Conservation (phyloP, 2,329 filamentous ascomycete genomes). For the Corynespora cassiicola region DNA sequence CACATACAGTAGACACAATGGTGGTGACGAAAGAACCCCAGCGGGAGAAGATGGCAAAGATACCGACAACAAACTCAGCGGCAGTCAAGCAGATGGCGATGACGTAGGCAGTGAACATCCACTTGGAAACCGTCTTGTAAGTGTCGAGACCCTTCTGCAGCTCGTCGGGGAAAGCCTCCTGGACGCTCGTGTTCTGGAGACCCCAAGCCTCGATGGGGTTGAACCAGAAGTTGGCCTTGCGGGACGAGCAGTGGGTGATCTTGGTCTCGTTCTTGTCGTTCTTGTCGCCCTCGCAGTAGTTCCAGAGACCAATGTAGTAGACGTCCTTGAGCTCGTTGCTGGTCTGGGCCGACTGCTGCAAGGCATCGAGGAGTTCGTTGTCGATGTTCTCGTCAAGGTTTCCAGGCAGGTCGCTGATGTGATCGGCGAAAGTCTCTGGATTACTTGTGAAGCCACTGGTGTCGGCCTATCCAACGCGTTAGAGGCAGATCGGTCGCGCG, state of each 20-base stretch:
- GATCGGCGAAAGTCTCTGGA: conserved; percentile 44
- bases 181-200: conserved; percentile 61
- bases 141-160: conserved; percentile 72
- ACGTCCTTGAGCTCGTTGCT: conserved; percentile 67
- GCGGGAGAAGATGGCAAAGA: conserved; percentile 83
- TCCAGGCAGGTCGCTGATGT: conserved; percentile 32
- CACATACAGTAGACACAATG: conserved; percentile 73
- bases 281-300: conserved; percentile 76
- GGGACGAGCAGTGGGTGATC: conserved; percentile 70
- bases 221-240: conserved; percentile 78
- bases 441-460: conserved; percentile 62
- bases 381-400: conserved; percentile 39
- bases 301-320: conserved; percentile 86
- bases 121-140: conserved; percentile 77
- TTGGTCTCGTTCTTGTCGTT: conserved; percentile 58
- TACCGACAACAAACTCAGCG: conserved; percentile 76
- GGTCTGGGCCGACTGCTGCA: conserved; percentile 8
- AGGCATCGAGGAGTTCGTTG: conserved; percentile 43
- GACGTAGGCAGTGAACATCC: conserved; percentile 83
- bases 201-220: conserved; percentile 71
- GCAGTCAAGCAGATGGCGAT: conserved; percentile 74
- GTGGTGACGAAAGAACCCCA: conserved; percentile 83
- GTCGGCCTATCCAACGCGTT: conserved; percentile 35
- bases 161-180: conserved; percentile 66
- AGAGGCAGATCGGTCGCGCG: conserved; percentile 22